Evolutionary conservation across 441 rosid species (phyloP).

Genomic region (Pelargonium myrrhifolium): DNA sequence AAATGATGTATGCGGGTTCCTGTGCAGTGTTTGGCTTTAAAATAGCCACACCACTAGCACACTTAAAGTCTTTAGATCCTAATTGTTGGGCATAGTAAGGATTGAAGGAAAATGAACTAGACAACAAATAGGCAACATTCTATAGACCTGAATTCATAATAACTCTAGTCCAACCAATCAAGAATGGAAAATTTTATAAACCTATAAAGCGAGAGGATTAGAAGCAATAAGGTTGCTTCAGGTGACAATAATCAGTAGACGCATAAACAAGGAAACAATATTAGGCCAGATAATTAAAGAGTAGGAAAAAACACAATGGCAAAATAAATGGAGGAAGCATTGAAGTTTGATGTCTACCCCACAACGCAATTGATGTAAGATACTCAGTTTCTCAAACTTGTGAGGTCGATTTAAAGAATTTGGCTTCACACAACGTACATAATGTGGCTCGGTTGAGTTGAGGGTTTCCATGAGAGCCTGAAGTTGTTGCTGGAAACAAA

Average conservation of each 20-base stretch:
- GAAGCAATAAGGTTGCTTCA: neutral
- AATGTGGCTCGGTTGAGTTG: conserved; percentile 93
- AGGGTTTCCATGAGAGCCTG: conserved; percentile 88
- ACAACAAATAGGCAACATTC: too few species aligned
- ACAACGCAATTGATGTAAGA: conserved; percentile 91
- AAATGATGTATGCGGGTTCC: too few species aligned
- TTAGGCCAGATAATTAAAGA: neutral
- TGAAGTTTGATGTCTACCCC: conserved; percentile 48
- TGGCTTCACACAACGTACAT: conserved; percentile 98
- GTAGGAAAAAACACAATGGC: neutral
- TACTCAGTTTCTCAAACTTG: conserved; percentile 80
- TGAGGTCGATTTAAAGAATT: conserved; percentile 93
- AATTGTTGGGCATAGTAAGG: too few species aligned
- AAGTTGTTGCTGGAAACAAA: conserved; percentile 81
- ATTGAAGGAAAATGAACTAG: too few species aligned
- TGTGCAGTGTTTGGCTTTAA: too few species aligned
- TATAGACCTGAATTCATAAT: too few species aligned
- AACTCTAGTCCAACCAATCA: too few species aligned
- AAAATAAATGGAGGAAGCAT: neutral
- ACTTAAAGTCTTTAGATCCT: too few species aligned
- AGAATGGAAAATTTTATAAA: too few species aligned
- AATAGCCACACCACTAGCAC: too few species aligned
- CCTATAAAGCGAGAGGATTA: neutral
- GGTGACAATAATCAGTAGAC: neutral
- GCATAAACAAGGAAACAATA: conserved; percentile 5